phyloP scores from a whole-genome alignment of 2,329 filamentous ascomycete genomes.

The Coniochaeta sp. region DNA sequence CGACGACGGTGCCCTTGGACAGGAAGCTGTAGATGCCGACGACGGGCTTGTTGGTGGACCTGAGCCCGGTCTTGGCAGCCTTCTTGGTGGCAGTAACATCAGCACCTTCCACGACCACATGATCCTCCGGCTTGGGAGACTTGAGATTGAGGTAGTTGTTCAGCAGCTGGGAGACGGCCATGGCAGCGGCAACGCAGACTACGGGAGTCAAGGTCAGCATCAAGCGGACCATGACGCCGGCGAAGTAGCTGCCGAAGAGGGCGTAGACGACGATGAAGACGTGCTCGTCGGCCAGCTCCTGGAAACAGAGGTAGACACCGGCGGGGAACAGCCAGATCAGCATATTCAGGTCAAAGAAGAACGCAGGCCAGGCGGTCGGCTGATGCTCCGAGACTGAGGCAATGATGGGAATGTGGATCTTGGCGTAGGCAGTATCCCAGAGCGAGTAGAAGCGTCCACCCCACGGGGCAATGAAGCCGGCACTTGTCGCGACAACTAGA shows the following conservation, averaged over 20 bases:
- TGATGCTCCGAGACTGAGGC: slow-evolving; percentile 99
- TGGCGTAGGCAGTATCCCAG: slow-evolving; percentile 97
- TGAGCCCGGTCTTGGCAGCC: slow-evolving; percentile 49
- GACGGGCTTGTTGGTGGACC: slow-evolving; percentile 63
- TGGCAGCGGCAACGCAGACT: slow-evolving; percentile 87
- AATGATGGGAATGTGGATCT: slow-evolving; percentile 99
- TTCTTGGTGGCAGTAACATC: slow-evolving; percentile 45
- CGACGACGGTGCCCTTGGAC: slow-evolving; percentile 74
- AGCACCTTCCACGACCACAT: slow-evolving; percentile 31
- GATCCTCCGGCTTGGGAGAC: slow-evolving; percentile 48
- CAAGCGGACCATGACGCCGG: slow-evolving; percentile 97
- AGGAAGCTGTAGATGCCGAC: slow-evolving; percentile 77
- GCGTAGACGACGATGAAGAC: slow-evolving; percentile 97
- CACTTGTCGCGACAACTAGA: slow-evolving; percentile 71
- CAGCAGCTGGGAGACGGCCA: slow-evolving; percentile 80
- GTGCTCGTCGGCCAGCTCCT: slow-evolving; percentile 87
- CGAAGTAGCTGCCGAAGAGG: slow-evolving; percentile 95
- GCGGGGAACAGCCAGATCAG: slow-evolving; percentile 99
- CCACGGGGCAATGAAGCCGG: slow-evolving; percentile 94
- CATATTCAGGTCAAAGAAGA: slow-evolving; percentile 98
- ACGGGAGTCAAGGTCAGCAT: slow-evolving; percentile 97
- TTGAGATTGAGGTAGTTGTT: slow-evolving; percentile 73
- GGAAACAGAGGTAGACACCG: slow-evolving; percentile 97
- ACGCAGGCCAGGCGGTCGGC: slow-evolving; percentile 96
- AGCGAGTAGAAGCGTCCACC: slow-evolving; percentile 98